These are phyloP conservation scores for Picea sitchensis DNA, from an alignment of 75 land plant species.

Conservation along the genomic window DNA sequence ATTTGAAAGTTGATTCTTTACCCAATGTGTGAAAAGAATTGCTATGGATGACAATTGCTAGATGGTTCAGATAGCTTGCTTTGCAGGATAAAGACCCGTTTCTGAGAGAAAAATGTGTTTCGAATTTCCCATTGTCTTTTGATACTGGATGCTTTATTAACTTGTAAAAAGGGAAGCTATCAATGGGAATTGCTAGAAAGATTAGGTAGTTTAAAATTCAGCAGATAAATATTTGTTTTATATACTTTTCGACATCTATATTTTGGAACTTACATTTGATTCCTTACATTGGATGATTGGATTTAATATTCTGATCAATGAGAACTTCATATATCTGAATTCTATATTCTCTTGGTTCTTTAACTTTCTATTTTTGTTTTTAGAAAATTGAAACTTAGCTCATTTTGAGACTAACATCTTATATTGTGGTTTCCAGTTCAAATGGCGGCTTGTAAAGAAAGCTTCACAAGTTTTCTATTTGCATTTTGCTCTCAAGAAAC, in stretches of 20 bases:
- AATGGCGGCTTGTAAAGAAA: conserved; percentile 83
- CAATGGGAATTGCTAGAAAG: not conserved
- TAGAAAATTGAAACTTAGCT: conserved; percentile 2
- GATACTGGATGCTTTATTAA: not conserved
- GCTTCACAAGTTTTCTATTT: conserved; percentile 85
- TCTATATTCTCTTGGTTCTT: not conserved
- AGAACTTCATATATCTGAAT: not conserved
- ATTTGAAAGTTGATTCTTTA: too few relatives aligned
- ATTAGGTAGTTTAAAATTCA: not conserved
- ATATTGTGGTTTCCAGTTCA: conserved; percentile 46
- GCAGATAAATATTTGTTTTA: not conserved
- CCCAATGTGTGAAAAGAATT: too few relatives aligned
- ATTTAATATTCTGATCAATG: too few relatives aligned
- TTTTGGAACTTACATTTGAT: not conserved
- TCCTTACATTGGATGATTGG: not conserved
- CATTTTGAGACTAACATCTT: not conserved
- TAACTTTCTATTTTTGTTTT: not conserved
- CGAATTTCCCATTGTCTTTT: too few relatives aligned
- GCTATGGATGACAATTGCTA: too few relatives aligned
- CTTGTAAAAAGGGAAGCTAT: not conserved
- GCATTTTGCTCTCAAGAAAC: conserved; percentile 78
- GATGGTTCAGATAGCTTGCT: too few relatives aligned
- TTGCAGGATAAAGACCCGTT: too few relatives aligned
- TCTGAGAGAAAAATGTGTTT: too few relatives aligned
- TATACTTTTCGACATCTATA: not conserved